Conservation (phyloP, 495 filamentous ascomycete genomes). For the Chaetomium cochliodes region DNA sequence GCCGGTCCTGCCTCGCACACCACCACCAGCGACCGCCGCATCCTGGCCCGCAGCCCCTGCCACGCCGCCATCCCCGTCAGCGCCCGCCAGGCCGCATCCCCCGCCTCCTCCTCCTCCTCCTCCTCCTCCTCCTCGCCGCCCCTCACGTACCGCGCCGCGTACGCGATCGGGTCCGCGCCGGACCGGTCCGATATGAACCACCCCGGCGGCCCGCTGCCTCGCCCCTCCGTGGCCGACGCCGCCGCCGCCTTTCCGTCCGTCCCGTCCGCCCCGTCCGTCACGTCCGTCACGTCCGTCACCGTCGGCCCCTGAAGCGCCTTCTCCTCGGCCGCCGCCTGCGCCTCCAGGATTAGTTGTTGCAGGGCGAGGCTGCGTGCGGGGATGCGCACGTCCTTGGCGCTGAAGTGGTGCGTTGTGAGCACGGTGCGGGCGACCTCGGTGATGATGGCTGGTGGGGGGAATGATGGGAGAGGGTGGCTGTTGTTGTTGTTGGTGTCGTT, state of each 20-base stretch:
- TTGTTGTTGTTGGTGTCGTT: too few species aligned
- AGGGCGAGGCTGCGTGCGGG: conserved; percentile 38
- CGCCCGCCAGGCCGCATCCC: conserved; percentile 28
- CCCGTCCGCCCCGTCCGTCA: background rate
- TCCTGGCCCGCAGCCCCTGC: conserved; percentile 37
- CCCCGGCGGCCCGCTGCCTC: background rate
- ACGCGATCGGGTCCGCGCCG: conserved; percentile 50
- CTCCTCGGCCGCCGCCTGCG: conserved; percentile 44
- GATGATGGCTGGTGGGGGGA: background rate
- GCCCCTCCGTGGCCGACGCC: background rate
- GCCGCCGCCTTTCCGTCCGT: too few species aligned
- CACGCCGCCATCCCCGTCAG: conserved; percentile 37
- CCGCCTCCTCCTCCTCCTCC: too few species aligned
- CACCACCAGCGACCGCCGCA: conserved; percentile 42
- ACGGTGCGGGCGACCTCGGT: conserved; percentile 36
- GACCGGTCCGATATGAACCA: conserved; percentile 57
- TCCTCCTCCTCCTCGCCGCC: conserved; percentile 20
- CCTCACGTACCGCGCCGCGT: conserved; percentile 43
- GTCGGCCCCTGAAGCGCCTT: conserved; percentile 3
- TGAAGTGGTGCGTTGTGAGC: conserved; percentile 41
- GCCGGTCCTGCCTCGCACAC: conserved; percentile 43
- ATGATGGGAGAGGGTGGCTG: background rate
- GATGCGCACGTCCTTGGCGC: conserved; percentile 40
- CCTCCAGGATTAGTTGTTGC: conserved; percentile 48
- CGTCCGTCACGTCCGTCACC: too few species aligned